Percentiles rank a stretch among this genome's conserved stretches.
Conservation (phyloP, 345 rosid species). For the Dovyalis caffra region DNA sequence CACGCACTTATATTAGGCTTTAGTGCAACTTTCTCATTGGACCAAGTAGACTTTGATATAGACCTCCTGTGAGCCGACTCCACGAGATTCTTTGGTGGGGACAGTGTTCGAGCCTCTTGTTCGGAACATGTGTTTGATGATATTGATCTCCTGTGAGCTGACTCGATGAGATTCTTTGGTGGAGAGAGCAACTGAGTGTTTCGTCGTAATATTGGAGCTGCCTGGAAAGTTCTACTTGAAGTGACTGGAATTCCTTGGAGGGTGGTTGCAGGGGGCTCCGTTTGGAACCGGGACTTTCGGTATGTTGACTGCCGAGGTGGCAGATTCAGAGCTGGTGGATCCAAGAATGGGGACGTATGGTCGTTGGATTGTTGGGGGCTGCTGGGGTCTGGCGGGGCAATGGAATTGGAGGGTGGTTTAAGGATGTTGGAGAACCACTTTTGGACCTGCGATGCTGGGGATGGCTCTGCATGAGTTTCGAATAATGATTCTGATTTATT, state of each 20-base stretch:
- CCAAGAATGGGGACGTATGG: constrained; percentile 6
- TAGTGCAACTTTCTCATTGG: constrained; percentile 35
- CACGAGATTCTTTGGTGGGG: constrained; percentile 53
- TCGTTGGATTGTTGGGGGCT: constrained; percentile 10
- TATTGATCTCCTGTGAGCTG: constrained; percentile 40
- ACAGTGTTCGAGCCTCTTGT: constrained; percentile 31
- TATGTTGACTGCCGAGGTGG: constrained; percentile 44
- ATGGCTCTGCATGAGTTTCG: constrained; percentile 20
- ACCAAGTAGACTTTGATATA: constrained; percentile 47
- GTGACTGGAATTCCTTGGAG: constrained; percentile 29
- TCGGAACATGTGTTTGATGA: constrained; percentile 38
- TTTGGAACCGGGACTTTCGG: constrained; percentile 53
- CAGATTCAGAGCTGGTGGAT: constrained; percentile 19
- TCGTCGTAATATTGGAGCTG: constrained; percentile 21
- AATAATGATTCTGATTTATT: constrained; percentile 32
- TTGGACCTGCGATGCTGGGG: constrained; percentile 39
- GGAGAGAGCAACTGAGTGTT: constrained; percentile 41
- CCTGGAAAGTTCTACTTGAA: constrained; percentile 34
- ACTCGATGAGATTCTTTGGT: constrained; percentile 35
- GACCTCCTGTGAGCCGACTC: constrained; percentile 52
- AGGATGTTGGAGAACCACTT: constrained; percentile 48
- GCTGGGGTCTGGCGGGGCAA: constrained; percentile 5
- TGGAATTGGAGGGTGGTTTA: constrained; percentile 24
- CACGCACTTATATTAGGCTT: constrained; percentile 9
- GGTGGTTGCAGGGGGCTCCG: constrained; percentile 19